A percentile compares a stretch with the other conserved stretches of the same genome.
Conservation (phyloP, 164 flowering plant species). For the Macadamia integrifolia region DNA sequence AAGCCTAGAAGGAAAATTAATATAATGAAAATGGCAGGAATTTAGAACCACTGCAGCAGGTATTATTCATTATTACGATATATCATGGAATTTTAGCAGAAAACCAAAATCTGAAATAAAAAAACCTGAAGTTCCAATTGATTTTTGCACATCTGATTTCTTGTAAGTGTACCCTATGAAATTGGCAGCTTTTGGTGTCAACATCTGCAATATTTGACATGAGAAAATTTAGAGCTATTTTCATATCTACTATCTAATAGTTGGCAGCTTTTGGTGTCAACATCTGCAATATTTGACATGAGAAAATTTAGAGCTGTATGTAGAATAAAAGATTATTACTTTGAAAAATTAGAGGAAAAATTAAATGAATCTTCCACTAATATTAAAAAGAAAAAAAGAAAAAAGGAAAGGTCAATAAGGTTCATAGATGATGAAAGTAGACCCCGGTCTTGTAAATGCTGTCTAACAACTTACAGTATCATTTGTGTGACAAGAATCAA, state of each 20-base stretch:
- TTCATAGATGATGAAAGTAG: background rate
- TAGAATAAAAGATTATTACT: too few relatives aligned
- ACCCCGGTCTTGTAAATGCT: background rate
- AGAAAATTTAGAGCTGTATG: too few relatives aligned
- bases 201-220: slow-evolving; percentile 54
- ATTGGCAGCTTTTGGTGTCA: slow-evolving; percentile 80
- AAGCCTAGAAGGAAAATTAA: background rate
- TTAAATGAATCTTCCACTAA: too few relatives aligned
- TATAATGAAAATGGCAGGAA: background rate
- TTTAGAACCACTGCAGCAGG: background rate
- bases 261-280: slow-evolving; percentile 74
- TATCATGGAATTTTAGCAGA: background rate
- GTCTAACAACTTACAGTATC: background rate
- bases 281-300: slow-evolving; percentile 52
- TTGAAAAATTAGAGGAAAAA: too few relatives aligned
- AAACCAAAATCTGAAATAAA: background rate
- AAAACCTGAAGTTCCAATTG: slow-evolving; percentile 65
- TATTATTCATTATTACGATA: background rate
- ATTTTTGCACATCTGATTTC: slow-evolving; percentile 65
- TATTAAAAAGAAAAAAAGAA: too few relatives aligned
- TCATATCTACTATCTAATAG: too few relatives aligned
- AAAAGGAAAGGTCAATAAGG: too few relatives aligned
- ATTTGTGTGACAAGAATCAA: too few relatives aligned
- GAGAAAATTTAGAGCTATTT: too few relatives aligned
- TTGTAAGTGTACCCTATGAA: slow-evolving; percentile 82